phyloP scores from a whole-genome alignment of 148 eudicot genomes.

The Cornus controversa region DNA sequence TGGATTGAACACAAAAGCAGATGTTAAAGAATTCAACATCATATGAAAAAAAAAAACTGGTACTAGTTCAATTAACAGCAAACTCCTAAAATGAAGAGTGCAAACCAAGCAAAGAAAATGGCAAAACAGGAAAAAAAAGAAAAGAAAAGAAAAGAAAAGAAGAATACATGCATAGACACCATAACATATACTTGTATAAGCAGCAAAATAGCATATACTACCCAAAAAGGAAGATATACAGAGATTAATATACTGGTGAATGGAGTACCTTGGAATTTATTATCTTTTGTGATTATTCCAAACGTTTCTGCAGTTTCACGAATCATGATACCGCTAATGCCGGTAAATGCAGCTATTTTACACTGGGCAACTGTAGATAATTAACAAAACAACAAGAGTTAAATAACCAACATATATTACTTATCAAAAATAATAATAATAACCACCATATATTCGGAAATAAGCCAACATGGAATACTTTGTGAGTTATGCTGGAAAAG shows the following conservation, averaged over 20 bases:
- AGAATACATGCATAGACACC: too few species aligned
- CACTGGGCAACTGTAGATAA: constrained; percentile 55
- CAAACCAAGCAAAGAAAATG: neutral
- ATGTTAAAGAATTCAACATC: neutral
- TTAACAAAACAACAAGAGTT: neutral
- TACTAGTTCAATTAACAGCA: neutral
- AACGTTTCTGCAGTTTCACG: constrained; percentile 86
- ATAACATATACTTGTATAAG: too few species aligned
- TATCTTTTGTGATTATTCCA: constrained; percentile 65
- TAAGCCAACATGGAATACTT: neutral
- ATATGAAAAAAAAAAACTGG: too few species aligned
- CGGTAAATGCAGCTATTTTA: constrained; percentile 45
- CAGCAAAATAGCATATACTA: neutral
- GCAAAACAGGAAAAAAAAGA: neutral
- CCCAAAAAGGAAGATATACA: neutral
- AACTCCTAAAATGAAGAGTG: neutral
- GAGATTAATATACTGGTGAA: neutral
- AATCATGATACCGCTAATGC: constrained; percentile 68
- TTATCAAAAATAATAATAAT: too few species aligned
- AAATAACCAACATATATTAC: too few species aligned
- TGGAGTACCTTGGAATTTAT: constrained; percentile 56
- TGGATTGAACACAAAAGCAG: neutral
- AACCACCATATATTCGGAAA: neutral
- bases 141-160: neutral
- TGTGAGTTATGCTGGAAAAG: neutral